A percentile compares a stretch with the other conserved stretches of the same genome.
These are phyloP conservation scores for Diaporthe velutina DNA, from an alignment of 2,329 filamentous ascomycete species.

Conservation along the genomic window DNA sequence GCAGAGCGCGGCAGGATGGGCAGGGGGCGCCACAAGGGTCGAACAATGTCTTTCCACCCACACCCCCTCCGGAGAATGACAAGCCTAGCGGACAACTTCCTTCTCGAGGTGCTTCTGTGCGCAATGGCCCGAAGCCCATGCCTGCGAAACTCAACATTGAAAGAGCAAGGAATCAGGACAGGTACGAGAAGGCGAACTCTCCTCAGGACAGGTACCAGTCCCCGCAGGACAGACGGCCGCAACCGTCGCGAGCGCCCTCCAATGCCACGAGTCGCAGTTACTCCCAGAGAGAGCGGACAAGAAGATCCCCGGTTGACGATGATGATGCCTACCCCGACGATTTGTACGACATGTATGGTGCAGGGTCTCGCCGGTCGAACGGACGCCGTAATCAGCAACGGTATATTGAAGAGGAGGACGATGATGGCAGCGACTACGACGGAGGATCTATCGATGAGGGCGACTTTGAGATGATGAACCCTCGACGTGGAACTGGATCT, in stretches of 20 bases:
- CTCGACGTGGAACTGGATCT: constrained; percentile 56
- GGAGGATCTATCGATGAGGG: constrained; percentile 79
- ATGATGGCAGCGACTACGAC: constrained; percentile 80
- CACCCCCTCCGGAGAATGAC: constrained; percentile 93
- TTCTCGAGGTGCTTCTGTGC: constrained; percentile 71
- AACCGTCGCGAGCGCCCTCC: constrained; percentile 59
- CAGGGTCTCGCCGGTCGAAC: constrained; percentile 50
- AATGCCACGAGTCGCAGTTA: constrained; percentile 59
- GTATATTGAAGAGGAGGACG: constrained; percentile 86
- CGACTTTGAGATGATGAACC: constrained; percentile 82
- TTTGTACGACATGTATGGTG: constrained; percentile 73
- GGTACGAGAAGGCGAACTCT: constrained; percentile 65
- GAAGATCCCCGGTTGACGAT: constrained; percentile 61
- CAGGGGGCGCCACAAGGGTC: constrained; percentile 64
- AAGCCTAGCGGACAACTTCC: constrained; percentile 59
- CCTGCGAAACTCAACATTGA: constrained; percentile 75
- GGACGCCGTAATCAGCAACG: constrained; percentile 63
- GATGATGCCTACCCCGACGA: constrained; percentile 77
- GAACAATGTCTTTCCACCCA: constrained; percentile 91
- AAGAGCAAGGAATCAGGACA: constrained; percentile 63
- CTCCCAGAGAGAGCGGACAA: constrained; percentile 55
- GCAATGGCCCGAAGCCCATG: constrained; percentile 71
- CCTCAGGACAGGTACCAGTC: constrained; percentile 54
- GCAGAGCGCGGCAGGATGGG: constrained; percentile 82
- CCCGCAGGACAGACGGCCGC: constrained; percentile 47